A percentile compares a stretch with the other conserved stretches of the same genome.
These are phyloP conservation scores for Paramarasmius palmivorus DNA, from an alignment of 1,284 basidiomycete species.

Conservation along the genomic window DNA sequence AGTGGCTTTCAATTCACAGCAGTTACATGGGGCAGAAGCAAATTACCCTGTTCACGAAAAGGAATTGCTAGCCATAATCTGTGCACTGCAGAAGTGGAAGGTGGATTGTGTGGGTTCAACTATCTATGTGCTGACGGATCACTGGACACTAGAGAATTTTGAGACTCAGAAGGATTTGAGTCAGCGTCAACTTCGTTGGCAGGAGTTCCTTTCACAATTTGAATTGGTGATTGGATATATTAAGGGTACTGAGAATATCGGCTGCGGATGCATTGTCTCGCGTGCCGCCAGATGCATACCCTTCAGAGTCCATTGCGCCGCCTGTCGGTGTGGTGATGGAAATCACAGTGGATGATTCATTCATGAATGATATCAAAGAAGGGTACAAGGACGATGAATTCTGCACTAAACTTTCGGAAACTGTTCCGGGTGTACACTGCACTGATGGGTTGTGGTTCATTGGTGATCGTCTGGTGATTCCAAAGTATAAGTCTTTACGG, in stretches of 20 bases:
- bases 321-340: no score
- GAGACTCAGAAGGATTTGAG: conserved; percentile 34
- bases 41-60: conserved; percentile 40
- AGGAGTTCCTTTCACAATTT: conserved; percentile 35
- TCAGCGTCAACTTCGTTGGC: conserved; percentile 33
- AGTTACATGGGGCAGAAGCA: conserved; percentile 28
- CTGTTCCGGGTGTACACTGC: neutral
- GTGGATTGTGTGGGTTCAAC: conserved; percentile 30
- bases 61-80: conserved; percentile 34
- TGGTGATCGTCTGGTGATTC: conserved; percentile 24
- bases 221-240: conserved; percentile 35
- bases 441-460: conserved; percentile 5
- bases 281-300: neutral
- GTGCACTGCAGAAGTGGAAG: conserved; percentile 33
- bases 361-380: conserved; percentile 21
- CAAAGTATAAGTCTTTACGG: conserved; percentile 12
- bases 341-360: neutral
- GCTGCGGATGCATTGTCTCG: conserved; percentile 6
- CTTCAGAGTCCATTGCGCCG: neutral
- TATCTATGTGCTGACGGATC: conserved; percentile 37
- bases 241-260: conserved; percentile 2
- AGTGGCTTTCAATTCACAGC: conserved; percentile 33
- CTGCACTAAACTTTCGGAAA: neutral
- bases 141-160: conserved; percentile 38
- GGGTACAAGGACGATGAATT: neutral